phyloP scores from a whole-genome alignment of 768 basidiomycete species.

The Tephrocybe sp. region DNA sequence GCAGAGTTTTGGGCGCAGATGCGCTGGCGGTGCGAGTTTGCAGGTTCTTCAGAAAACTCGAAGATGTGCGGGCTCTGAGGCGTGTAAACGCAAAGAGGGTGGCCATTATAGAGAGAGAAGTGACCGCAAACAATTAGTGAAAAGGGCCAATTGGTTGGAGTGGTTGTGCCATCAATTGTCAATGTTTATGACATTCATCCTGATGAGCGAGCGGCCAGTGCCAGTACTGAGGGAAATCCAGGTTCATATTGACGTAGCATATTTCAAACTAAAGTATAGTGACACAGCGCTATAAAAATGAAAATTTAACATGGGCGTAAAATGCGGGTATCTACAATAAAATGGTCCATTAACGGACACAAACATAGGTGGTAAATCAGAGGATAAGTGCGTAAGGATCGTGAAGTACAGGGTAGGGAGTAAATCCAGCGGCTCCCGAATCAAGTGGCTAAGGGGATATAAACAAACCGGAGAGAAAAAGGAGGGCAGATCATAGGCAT shows the following conservation, averaged over 20 bases:
- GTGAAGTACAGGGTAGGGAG: conserved; percentile 23
- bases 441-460: conserved; percentile 15
- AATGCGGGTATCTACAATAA: conserved; percentile 45
- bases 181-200: neutral
- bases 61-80: neutral
- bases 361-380: conserved; percentile 26
- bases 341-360: conserved; percentile 28
- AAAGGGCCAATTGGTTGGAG: too few relatives aligned
- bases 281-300: conserved; percentile 29
- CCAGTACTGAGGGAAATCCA: conserved; percentile 7
- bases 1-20: conserved; percentile 48
- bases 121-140: too few relatives aligned
- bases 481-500: conserved; percentile 57
- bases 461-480: conserved; percentile 15
- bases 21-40: conserved; percentile 3
- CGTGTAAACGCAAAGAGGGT: conserved; percentile 1
- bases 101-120: conserved; percentile 1
- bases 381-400: conserved; percentile 22
- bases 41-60: neutral
- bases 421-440: conserved; percentile 17
- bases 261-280: conserved; percentile 15
- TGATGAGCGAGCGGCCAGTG: neutral
- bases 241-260: conserved; percentile 23
- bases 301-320: conserved; percentile 32
- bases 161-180: too few relatives aligned